Evolutionary conservation across 2,329 filamentous ascomycete genomes (phyloP), one percentile per base, ranked within the genome.

Genomic region (Beauveria sp.): DNA sequence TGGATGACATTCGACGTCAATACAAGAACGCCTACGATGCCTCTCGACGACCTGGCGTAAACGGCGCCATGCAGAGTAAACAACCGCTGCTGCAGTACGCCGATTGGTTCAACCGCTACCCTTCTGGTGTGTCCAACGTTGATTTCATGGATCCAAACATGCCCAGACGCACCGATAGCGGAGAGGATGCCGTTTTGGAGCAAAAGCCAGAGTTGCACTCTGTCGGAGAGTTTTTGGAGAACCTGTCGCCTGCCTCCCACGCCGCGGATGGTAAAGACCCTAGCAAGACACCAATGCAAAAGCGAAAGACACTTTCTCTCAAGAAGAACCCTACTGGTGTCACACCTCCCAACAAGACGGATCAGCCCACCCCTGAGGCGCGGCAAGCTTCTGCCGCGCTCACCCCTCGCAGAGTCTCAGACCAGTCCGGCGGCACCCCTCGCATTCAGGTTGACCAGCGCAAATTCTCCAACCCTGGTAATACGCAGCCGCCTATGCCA

Each of bases 51-150:
- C 34, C 47, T 16, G 55, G 55, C 34, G 24, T 37, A 10, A 57
- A 57, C 22, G 44, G 55, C 8, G 72, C 61, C 76, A 81, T 59
- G 76, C 80, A 50, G 16, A 73, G 77, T 9, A 75, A 82, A 5
- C 81, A 83, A 6, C 81, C 83, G 9, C 89, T 97, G 67, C 92
- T 96, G 72, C 93, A 97, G 69, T 97, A 97, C 68, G 92, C 92
- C 56, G 94, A 97, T 74, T 97, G 94, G 94, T 97, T 97, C 69
- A 90, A 94, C 70, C 85, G 90, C 65, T 97, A 97, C 71, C 94
- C 94, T 0, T 90, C 96, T 67, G 94, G 94, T 2, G 90, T 97
- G 18, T 91, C 90, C 3, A 86, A 90, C 63, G 82, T 86, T 1
- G 91, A 96, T 69, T 94, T 91, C 73, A 86, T 91, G 68, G 91